These are phyloP conservation scores for Marvania coccoides DNA, from an alignment of 139 green algal species.

Conservation along the genomic window DNA sequence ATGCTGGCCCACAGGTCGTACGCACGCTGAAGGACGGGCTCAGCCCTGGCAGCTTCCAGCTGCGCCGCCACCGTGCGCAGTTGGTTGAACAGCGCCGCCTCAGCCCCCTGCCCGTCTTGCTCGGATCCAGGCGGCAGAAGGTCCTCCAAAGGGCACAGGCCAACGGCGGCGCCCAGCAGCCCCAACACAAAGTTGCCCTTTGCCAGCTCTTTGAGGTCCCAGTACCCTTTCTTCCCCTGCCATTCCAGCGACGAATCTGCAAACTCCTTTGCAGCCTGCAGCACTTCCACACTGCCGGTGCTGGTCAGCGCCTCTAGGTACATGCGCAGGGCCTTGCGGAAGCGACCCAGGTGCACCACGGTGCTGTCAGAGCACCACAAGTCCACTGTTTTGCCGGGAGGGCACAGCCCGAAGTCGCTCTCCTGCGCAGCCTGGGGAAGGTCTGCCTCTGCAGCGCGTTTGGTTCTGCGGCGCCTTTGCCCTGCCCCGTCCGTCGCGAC, in stretches of 20 bases:
- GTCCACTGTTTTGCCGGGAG: not conserved
- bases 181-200: not conserved
- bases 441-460: not conserved
- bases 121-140: not conserved
- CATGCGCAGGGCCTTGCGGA: not conserved
- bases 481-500: not conserved
- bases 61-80: not conserved
- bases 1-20: not conserved
- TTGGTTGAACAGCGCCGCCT: not conserved
- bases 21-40: not conserved
- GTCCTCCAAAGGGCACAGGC: not conserved
- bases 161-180: not conserved
- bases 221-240: not conserved
- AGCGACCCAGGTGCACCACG: not conserved
- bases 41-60: not conserved
- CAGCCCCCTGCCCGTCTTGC: not conserved
- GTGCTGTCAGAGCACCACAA: not conserved
- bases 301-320: not conserved
- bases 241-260: not conserved
- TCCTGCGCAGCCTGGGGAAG: not conserved
- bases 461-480: too few species aligned
- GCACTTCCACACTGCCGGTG: not conserved
- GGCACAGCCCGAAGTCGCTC: not conserved
- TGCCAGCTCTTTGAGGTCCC: not conserved
- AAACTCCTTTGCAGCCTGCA: not conserved